Evolutionary conservation across 2,329 filamentous ascomycete species (phyloP).

Genomic region (Sarocladiaceae sp.): DNA sequence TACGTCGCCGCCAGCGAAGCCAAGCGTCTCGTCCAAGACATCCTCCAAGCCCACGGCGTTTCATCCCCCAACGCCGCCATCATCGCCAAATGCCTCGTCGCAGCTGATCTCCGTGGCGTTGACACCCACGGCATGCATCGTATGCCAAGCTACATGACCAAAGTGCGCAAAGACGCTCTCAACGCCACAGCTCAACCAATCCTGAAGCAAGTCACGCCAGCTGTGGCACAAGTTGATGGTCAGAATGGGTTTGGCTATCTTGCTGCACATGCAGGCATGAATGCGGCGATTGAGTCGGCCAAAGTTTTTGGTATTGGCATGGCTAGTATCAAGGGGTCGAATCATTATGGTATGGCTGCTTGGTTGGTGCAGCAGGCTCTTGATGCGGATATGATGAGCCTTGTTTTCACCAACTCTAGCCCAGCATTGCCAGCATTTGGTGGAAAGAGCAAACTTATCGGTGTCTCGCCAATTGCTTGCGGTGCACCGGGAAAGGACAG

Average conservation of each 20-base stretch:
- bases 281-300: conserved; percentile 63
- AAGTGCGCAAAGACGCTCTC: conserved; percentile 66
- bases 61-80: conserved; percentile 53
- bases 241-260: conserved; percentile 74
- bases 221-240: conserved; percentile 64
- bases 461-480: conserved; percentile 70
- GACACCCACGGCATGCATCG: conserved; percentile 76
- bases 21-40: conserved; percentile 42
- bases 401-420: conserved; percentile 69
- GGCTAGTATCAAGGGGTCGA: conserved; percentile 70
- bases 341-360: conserved; percentile 80
- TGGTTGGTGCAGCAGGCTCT: conserved; percentile 77
- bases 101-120: conserved; percentile 72
- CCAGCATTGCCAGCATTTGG: conserved; percentile 71
- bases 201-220: conserved; percentile 61
- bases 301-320: conserved; percentile 66
- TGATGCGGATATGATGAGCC: conserved; percentile 65
- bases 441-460: conserved; percentile 63
- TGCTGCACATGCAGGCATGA: conserved; percentile 63
- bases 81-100: conserved; percentile 64
- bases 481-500: conserved; percentile 60
- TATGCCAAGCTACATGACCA: conserved; percentile 72
- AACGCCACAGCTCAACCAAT: conserved; percentile 55
- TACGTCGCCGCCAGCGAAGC: conserved; percentile 36
- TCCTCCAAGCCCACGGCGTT: conserved; percentile 60